Base-by-base conservation (phyloP, 1,284 basidiomycete species). In the Xerocomus nothofagi region DNA sequence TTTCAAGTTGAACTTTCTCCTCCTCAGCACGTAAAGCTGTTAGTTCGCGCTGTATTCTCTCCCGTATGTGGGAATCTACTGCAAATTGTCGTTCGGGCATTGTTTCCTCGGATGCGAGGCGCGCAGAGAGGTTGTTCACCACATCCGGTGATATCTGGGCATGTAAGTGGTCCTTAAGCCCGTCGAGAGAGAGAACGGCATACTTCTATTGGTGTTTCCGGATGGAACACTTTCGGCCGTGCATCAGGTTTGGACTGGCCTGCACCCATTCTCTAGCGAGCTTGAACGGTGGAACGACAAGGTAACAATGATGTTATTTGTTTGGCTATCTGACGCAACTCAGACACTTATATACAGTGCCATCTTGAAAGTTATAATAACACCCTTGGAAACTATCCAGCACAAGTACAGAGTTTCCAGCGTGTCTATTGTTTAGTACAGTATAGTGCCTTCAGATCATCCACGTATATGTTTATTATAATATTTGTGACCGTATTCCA, bases 101-200 rank as follows among this genome's bases (percentile, higher is more conserved):
- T 4, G 81, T 79, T 39, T 76, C 74, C 3, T 85, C 70, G 2
- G 82, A 74, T 36, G 78, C 76, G 34, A 78, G 64, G 51, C 77
- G 73, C 68, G 88, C 82, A n/a, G 82, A 74, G 50, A 91, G 82
- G 47, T 84, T 80, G 72, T 85, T 81, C 59, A 90, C 81, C 51
- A 91, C 80, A 68, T 86, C 82, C 49, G 78, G 78, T 26, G 86
- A 88, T 69, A 91, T 87, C 88, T 91, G 31, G 33, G 30, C 32
- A 39, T 30, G 23, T 37, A 31, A 53, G 45, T 26, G 34, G 29
- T 41, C 40, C 31, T 36, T 53, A 18, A 49, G 44, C 39, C 40
- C 11, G 34, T n/a, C n/a, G 38, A 44, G 27, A 41, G 26, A 21
- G 3, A 4, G 47, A 34, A 39, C 6, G 26, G 66, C 74, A 47